Evolutionary conservation across 345 rosid genomes (phyloP).

Genomic region (Erysimum cheiranthoides): DNA sequence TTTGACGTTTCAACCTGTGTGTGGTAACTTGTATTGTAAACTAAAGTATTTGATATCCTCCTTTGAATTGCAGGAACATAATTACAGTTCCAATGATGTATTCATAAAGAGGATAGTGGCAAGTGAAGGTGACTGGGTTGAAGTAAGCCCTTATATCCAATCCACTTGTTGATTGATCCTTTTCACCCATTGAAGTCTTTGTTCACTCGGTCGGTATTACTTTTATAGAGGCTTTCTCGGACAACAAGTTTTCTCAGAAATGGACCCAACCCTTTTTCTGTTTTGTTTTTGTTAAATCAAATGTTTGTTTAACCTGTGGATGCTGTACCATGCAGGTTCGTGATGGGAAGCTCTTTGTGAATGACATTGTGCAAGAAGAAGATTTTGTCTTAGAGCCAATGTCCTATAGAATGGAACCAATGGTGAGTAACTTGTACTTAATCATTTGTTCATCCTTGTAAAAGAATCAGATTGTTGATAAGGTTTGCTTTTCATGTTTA

Average conservation of each 20-base stretch:
- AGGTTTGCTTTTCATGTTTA: conserved; percentile 1
- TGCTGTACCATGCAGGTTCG: conserved; percentile 55
- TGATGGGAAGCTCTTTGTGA: conserved; percentile 76
- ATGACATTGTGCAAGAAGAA: conserved; percentile 70
- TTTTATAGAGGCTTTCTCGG: conserved; percentile 20
- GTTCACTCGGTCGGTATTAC: conserved; percentile 33
- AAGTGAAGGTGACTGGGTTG: conserved; percentile 83
- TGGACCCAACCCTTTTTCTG: conserved; percentile 16
- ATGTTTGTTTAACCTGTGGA: conserved; percentile 11
- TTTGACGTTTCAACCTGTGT: background rate
- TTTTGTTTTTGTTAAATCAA: background rate
- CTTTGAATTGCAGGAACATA: conserved; percentile 58
- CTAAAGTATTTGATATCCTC: conserved; percentile 3
- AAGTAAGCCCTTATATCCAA: conserved; percentile 65
- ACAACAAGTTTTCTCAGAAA: conserved; percentile 30
- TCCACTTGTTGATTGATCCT: conserved; percentile 48
- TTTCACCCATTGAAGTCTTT: conserved; percentile 29
- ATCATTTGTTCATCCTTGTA: background rate
- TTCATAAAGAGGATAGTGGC: conserved; percentile 94
- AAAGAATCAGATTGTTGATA: conserved; percentile 12
- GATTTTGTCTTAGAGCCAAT: conserved; percentile 78
- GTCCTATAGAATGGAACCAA: conserved; percentile 67
- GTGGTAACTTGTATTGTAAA: conserved; percentile 16
- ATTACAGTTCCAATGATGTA: conserved; percentile 63
- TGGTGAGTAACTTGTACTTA: conserved; percentile 53